Base-by-base conservation (phyloP, 129 eudicot species). In the Saussurea involucrata region DNA sequence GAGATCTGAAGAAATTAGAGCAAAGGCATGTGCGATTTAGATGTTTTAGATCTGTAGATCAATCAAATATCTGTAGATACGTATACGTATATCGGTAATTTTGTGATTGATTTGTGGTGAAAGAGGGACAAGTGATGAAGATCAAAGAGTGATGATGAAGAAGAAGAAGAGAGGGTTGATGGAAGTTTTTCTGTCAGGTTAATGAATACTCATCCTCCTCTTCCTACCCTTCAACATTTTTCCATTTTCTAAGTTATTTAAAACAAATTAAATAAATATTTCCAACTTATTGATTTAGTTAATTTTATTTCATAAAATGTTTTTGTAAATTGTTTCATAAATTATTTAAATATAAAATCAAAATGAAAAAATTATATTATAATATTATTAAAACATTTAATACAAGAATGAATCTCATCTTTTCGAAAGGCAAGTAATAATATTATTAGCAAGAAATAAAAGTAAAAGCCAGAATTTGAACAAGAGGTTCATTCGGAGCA, bases 41-140 rank as follows among this genome's bases (percentile, higher is more conserved):
- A 49, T 49, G 64, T 53, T 57, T 78, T 86, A 86, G 91, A 89
- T 89, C 91, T 89, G 81, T 24, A 89, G 93, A 86, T 84, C 82
- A 85, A 88, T 78, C 78, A 86, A 81, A 74, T 78, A 83, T 80
- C 11, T 72, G 22, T 49, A 21, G 69, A 69, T 69, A 69, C 68
- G 67, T 68, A 60, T 57, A 67, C 31, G 64, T 20, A 37, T 55
- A 55, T 17, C 13, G 15, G 21, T 25, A 63, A n/a, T n/a, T n/a
- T n/a, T 57, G 63, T 63, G 21, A 24, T 5, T 0, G 12, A 13
- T 53, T 22, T 79, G 5, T n/a, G 61, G 18, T 49, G 20, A n/a
- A 17, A 49, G 10, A 8, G 3, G 49, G 3, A 12, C 12, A 40
- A 49, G 60, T 46, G 82, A 34, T 44, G 40, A 66, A 28, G 68